Evolutionary conservation across 805 yeast species (phyloP).

Genomic region (Wickerhamiella parazyma): DNA sequence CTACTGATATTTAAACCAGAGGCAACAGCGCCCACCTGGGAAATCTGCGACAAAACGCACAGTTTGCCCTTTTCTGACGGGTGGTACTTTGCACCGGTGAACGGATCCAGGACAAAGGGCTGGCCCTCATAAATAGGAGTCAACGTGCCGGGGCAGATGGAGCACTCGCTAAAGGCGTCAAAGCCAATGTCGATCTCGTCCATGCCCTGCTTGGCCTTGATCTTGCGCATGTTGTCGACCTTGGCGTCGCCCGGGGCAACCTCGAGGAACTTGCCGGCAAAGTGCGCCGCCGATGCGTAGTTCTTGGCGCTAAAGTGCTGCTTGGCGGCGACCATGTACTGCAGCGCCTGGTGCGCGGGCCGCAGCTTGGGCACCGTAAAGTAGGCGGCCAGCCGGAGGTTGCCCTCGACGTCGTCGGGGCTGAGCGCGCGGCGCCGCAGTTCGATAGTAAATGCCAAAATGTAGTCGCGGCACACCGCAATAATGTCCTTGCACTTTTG

Average conservation of each 20-base stretch:
- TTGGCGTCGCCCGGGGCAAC: conserved; percentile 53
- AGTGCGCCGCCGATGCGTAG: conserved; percentile 74
- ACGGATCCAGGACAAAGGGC: conserved; percentile 56
- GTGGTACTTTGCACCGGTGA: conserved; percentile 83
- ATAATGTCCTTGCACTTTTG: conserved; percentile 59
- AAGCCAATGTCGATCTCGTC: conserved; percentile 87
- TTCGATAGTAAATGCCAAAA: conserved; percentile 84
- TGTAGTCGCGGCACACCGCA: conserved; percentile 71
- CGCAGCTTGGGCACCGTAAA: conserved; percentile 77
- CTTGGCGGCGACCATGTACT: conserved; percentile 89
- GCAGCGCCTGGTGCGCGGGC: conserved; percentile 71
- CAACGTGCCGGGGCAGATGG: conserved; percentile 71
- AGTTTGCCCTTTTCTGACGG: conserved; percentile 62
- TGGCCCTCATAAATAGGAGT: conserved; percentile 81
- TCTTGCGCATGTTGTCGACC: conserved; percentile 75
- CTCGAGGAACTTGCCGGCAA: conserved; percentile 71
- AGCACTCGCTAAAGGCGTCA: conserved; percentile 84
- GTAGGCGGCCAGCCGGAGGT: conserved; percentile 88
- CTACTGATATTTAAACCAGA: conserved; percentile 53
- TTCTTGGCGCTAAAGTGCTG: conserved; percentile 83
- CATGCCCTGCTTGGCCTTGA: conserved; percentile 68
- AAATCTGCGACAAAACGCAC: conserved; percentile 61
- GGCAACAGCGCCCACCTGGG: conserved; percentile 80
- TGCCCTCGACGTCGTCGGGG: conserved; percentile 53
- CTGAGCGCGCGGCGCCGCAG: conserved; percentile 73